Base-by-base conservation (phyloP, 1,139 yeast species). In the Diutina mesorugosa region DNA sequence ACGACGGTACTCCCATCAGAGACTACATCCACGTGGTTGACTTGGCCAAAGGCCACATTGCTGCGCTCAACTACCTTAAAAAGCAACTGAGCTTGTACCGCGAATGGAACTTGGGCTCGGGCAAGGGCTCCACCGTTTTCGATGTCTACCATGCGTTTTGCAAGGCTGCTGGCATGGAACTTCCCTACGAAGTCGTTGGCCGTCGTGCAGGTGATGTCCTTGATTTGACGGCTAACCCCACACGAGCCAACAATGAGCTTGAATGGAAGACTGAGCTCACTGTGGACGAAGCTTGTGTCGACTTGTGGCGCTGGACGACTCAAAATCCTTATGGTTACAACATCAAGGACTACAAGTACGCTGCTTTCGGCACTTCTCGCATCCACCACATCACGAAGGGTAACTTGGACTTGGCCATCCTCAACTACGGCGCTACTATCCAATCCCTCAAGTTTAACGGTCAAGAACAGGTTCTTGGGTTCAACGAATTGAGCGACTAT, bases 41-140 rank as follows among this genome's bases (percentile, higher is more conserved):
- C 67, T 78, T 88, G 60, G 93, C 93, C n/a, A 76, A 76, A 64
- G 95, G 95, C 55, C 95, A 87, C 62, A 73, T 87, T 60, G 83
- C 90, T 48, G 90, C 93, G 8, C 73, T 87, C 63, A 72, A 78
- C 55, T 82, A 84, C 67, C 76, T 87, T 58, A 77, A 77, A 59
- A 63, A 66, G n/a, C 64, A 67, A n/a, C 64, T 67, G 14, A 63
- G 68, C 41, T 73, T 81, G 58, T 83, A 79, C 66, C 77, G 91
- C 57, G 93, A 83, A 65, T 88, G 95, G 95, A 88, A 88, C 66
- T 77, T 87, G 60, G 95, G 95, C 54, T 83, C 93, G 29, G 95
- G 95, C 54, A 79, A 75, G 52, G 95, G 95, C 6, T 76, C 86
- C 8, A 86, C 95, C 1, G 95, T 87, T 6, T 74, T 86, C 58